Base-by-base conservation (phyloP, 371 early-diverging fungal genomes). In the Mucor saturninus region DNA sequence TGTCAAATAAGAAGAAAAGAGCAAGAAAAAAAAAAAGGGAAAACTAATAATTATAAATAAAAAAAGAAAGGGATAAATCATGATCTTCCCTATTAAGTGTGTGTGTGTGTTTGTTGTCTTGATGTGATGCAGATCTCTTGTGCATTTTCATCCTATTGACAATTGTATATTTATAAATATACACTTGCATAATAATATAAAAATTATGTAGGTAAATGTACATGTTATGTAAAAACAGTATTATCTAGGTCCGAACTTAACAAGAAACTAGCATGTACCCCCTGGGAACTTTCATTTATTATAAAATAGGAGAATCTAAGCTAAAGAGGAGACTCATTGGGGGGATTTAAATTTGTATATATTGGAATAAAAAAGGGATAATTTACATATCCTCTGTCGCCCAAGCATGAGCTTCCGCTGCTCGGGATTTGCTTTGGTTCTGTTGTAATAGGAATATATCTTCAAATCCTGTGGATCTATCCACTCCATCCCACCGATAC, bases 401-500 rank as follows among this genome's bases (percentile, higher is more conserved):
- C 87, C 87, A 88, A 58, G 82, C 81, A 68, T 88, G 85, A 11
- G 87, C 88, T 61, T 86, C 84, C 32, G 66, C 74, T 28, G 75
- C 80, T 53, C 69, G 63, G 42, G 83, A 73, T 58, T 81, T 82
- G 49, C 73, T 63, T 42, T 79, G 70, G 54, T 88, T 85, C 45
- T 76, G 65, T 14, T 78, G 81, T 54, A 83, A 58, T 51, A 88
- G 76, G 39, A 80, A 80, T 30, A 80, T 74, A 60, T 81, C 86
- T 74, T 95, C 96, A 65, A 89, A 95, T 26, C 93, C 94, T 69
- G 89, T 95, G 11, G 92, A 91, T 13, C 96, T 84, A 73, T 95
- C 94, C 32, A 93, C 90, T 4, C 96, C 96, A 83, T 95, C 96
- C 96, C 96, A 95, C 4, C 94, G 84, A 68, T 91, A 91, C 0